A percentile compares a stretch with the other conserved stretches of the same genome.
Evolutionary conservation across 1,284 basidiomycete species (phyloP).

Genomic region (Ustanciosporium gigantosporum): DNA sequence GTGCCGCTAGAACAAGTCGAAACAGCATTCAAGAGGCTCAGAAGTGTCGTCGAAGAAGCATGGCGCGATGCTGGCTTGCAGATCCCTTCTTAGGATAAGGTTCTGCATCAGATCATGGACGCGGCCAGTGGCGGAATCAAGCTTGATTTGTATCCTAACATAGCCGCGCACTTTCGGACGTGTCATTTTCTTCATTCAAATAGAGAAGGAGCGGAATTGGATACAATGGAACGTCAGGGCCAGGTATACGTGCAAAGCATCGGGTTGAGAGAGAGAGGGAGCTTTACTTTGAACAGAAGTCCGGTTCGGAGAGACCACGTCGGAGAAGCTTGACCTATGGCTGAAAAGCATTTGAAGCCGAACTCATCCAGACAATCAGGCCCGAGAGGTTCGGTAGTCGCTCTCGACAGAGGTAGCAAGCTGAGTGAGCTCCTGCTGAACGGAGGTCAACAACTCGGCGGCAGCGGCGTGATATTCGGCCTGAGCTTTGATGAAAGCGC

Average conservation of each 20-base stretch:
- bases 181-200: no score
- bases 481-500: conserved; percentile 87
- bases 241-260: no score
- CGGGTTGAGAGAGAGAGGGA: no score
- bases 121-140: no score
- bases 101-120: no score
- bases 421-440: conserved; percentile 88
- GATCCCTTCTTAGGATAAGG: conserved; percentile 12
- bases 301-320: no score
- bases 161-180: no score
- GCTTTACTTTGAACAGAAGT: no score
- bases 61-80: conserved; percentile 46
- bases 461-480: conserved; percentile 81
- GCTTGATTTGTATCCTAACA: not conserved
- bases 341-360: no score
- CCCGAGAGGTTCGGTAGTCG: conserved; percentile 71
- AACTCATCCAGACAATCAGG: no score
- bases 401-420: conserved; percentile 84
- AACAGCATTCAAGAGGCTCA: conserved; percentile 41
- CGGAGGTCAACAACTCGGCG: conserved; percentile 68
- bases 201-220: no score
- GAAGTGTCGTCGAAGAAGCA: conserved; percentile 43
- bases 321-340: not conserved
- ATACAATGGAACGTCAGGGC: no score
- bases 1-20: conserved; percentile 48